A percentile compares a stretch with the other conserved stretches of the same genome.
Evolutionary conservation across 257 asterid genomes (phyloP).

Genomic region (Nicotiana attenuata): DNA sequence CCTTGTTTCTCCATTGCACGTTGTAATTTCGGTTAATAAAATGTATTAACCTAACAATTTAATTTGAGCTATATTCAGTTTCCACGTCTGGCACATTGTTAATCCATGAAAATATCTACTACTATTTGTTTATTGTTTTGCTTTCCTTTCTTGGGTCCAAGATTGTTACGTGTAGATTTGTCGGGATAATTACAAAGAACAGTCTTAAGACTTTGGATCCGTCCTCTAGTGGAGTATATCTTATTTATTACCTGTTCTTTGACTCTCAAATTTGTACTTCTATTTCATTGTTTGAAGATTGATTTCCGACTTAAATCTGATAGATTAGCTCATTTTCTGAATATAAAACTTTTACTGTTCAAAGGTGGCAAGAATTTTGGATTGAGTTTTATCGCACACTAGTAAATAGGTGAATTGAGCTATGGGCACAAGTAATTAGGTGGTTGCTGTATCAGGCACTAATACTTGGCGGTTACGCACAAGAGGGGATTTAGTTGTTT

Average conservation of each 20-base stretch:
- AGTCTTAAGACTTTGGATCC: background rate
- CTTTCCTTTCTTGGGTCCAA: too few species aligned
- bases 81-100: background rate
- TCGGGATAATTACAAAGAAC: background rate
- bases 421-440: too few species aligned
- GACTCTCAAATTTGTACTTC: background rate
- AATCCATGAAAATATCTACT: background rate
- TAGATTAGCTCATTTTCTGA: background rate
- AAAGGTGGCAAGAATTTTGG: background rate
- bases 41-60: background rate
- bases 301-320: background rate
- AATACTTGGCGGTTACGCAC: too few species aligned
- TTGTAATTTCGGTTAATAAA: background rate
- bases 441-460: too few species aligned
- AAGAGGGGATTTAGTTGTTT: too few species aligned
- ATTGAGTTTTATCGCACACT: too few species aligned
- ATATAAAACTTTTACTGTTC: background rate
- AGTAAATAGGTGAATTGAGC: too few species aligned
- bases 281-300: background rate
- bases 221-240: background rate
- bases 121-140: too few species aligned
- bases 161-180: background rate
- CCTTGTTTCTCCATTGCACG: background rate
- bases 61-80: background rate
- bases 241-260: too few species aligned